Conservation (phyloP, 2,329 filamentous ascomycete species). For the Colletotrichum incanum region DNA sequence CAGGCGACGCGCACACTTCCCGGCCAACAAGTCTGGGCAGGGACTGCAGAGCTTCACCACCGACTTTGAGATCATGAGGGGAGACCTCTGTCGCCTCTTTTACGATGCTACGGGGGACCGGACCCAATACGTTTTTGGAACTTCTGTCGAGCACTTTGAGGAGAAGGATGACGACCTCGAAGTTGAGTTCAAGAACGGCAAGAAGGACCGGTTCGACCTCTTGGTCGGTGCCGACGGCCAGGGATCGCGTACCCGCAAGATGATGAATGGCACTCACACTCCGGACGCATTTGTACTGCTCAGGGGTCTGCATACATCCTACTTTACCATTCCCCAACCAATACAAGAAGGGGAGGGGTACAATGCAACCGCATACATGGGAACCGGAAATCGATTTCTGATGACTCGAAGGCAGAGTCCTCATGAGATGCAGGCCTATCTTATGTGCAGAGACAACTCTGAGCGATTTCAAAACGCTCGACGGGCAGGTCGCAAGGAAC, state of each 20-base stretch:
- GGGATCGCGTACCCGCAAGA: constrained; percentile 61
- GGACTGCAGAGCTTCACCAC: constrained; percentile 57
- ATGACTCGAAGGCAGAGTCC: constrained; percentile 59
- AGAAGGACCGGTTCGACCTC: constrained; percentile 62
- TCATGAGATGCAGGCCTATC: constrained; percentile 56
- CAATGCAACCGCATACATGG: constrained; percentile 55
- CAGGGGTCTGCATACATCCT: constrained; percentile 47
- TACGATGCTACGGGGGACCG: constrained; percentile 51
- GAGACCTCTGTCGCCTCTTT: constrained; percentile 63
- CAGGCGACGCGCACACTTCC: constrained; percentile 52
- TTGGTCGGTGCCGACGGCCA: constrained; percentile 70
- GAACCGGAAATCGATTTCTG: constrained; percentile 54
- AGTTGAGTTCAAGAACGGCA: constrained; percentile 59
- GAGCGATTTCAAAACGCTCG: constrained; percentile 49
- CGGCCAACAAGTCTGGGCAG: constrained; percentile 32
- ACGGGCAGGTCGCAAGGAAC: constrained; percentile 52
- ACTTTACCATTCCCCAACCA: constrained; percentile 46
- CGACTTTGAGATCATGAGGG: constrained; percentile 71
- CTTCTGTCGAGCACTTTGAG: constrained; percentile 49
- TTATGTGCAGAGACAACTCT: constrained; percentile 50
- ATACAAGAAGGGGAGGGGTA: constrained; percentile 53
- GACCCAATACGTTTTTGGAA: constrained; percentile 51
- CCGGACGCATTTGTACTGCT: constrained; percentile 43
- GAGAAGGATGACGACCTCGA: constrained; percentile 44
- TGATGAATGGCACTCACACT: constrained; percentile 51